Base-by-base conservation (phyloP, 139 green algal genomes). In the Chlamydomonas applanata region DNA sequence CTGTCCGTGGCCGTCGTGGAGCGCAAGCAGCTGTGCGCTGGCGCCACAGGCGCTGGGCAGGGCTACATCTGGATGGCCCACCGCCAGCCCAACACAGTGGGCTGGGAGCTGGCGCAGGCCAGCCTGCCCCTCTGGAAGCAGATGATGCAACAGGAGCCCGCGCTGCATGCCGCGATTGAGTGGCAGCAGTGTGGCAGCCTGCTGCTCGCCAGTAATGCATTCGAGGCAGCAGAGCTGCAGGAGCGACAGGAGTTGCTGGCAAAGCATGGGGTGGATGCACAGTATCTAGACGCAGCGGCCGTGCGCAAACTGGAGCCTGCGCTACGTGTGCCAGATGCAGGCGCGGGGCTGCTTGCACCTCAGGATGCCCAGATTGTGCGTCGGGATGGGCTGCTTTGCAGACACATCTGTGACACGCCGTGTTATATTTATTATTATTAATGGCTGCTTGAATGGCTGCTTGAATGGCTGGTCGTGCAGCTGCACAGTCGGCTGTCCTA, bases 11-110 rank as follows among this genome's bases (percentile, higher is more conserved):
- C 77, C 1, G 20, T 92, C 45, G 36, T 92, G 7, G 87, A 92
- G 69, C 56, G 54, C 4, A 77, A 87, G 61, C 71, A 83, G 29
- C 85, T 80, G 3, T 89, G 85, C 61, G 67, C 80, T 29, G 87
- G 84, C 34, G 87, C 87, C 14, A 92, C 87, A 14, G 87, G 87
- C 44, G 40, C 80, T 85, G 87, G 89, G 9, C 90, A 93, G 61
- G 87, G 89, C 3, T 94, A 94, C 72, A 80, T 94, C 0, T 94
- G 90, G 90, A 70, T 93, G 80, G 76, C 79, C 4, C 89, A 94
- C 62, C 73, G 89, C 0, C 35, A 80, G 9, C 76, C 84, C 1
- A 32, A 32, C 36, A 82, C 69, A 24, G 44, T 75, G 2, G 56
- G 61, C n/a, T 94, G 86, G 84, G 36, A 69, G 2, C 72, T 92